Conservation (phyloP, 768 basidiomycete genomes). For the Lentinus brumalis region DNA sequence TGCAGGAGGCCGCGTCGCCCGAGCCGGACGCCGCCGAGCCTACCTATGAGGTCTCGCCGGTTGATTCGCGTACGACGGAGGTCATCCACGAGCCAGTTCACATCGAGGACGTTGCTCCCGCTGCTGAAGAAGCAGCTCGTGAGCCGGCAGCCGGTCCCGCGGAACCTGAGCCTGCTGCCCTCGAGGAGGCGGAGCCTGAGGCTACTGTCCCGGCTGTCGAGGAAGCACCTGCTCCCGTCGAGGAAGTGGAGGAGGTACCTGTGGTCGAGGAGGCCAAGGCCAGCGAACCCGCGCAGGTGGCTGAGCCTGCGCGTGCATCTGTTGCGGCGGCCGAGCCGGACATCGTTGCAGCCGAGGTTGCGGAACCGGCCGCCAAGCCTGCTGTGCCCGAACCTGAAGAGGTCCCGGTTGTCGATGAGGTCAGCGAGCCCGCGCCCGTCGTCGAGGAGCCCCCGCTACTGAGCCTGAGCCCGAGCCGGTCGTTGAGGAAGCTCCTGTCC, state of each 20-base stretch:
- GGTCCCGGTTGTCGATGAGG: not conserved
- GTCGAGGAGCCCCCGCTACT: not conserved
- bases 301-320: not conserved
- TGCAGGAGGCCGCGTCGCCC: constrained; percentile 11
- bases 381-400: not conserved
- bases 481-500: constrained; percentile 5
- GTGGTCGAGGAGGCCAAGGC: not conserved
- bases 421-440: too few relatives aligned
- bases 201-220: not conserved
- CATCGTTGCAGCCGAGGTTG: constrained; percentile 1
- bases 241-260: not conserved
- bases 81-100: not conserved
- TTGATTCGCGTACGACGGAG: not conserved
- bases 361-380: not conserved
- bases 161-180: not conserved
- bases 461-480: constrained; percentile 6
- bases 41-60: not conserved
- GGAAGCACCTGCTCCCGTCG: not conserved
- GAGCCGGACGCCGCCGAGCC: not conserved
- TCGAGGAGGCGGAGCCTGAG: not conserved
- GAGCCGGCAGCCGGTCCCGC: not conserved
- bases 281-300: not conserved
- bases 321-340: constrained; percentile 16
- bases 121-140: not conserved
- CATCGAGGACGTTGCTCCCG: constrained; percentile 1